Conservation (phyloP, 73 alveolate species). For the Strombidium stylifer region DNA sequence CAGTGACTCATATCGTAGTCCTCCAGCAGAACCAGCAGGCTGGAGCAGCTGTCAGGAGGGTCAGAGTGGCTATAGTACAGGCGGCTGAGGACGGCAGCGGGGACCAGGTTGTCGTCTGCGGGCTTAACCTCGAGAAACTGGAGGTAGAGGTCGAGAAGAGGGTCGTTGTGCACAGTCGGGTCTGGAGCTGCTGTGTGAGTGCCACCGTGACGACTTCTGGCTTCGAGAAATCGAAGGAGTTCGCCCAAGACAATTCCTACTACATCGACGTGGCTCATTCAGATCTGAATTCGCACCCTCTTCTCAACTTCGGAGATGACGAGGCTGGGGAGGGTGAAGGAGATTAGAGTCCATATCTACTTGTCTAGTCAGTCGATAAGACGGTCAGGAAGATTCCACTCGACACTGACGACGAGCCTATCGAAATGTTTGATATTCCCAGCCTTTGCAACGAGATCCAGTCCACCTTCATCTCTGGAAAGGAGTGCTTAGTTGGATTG, state of each 20-base stretch:
- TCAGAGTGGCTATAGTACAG: too few species aligned
- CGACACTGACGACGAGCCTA: constrained; percentile 15
- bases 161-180: too few species aligned
- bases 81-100: too few species aligned
- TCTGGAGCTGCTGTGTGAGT: constrained; percentile 19
- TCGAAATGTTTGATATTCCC: constrained; percentile 22
- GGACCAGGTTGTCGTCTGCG: too few species aligned
- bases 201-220: constrained; percentile 4
- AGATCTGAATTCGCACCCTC: not conserved
- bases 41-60: too few species aligned
- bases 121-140: too few species aligned
- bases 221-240: not conserved
- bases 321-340: not conserved
- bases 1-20: too few species aligned
- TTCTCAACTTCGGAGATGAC: constrained; percentile 14
- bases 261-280: not conserved
- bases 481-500: constrained; percentile 67
- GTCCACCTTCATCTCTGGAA: constrained; percentile 45
- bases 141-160: too few species aligned
- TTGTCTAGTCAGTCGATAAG: constrained; percentile 27
- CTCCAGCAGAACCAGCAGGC: too few species aligned
- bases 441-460: constrained; percentile 35
- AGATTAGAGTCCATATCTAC: constrained; percentile 1
- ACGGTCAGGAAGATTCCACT: constrained; percentile 13
- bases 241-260: constrained; percentile 18